Conservation (phyloP, 805 yeast species). For the Candida khao-thaluensis region DNA sequence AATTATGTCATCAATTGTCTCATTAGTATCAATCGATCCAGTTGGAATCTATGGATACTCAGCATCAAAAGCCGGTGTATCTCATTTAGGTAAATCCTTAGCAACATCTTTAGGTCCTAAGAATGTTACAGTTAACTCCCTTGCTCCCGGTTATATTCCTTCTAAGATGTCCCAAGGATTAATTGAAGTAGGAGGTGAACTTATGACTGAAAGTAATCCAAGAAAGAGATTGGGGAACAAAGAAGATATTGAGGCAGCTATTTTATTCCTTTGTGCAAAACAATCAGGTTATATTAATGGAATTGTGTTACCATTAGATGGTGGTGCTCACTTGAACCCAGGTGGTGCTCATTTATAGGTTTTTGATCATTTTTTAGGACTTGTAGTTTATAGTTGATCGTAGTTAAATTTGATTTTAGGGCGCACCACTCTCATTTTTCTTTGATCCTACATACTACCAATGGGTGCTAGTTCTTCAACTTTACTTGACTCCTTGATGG, state of each 20-base stretch:
- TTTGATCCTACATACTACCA: too few relatives aligned
- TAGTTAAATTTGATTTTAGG: too few relatives aligned
- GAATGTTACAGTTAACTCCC: constrained; percentile 64
- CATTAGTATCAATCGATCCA: constrained; percentile 38
- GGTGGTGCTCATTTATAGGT: constrained; percentile 13
- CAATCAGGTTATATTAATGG: constrained; percentile 67
- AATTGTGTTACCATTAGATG: constrained; percentile 65
- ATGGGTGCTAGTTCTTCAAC: constrained; percentile 67
- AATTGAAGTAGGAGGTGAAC: constrained; percentile 49
- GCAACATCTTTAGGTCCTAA: constrained; percentile 66
- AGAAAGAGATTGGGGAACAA: constrained; percentile 60
- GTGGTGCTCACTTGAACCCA: constrained; percentile 52
- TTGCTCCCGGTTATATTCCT: constrained; percentile 80
- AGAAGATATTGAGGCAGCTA: constrained; percentile 56
- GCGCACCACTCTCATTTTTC: too few relatives aligned
- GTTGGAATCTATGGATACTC: constrained; percentile 68
- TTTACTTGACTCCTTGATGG: constrained; percentile 65
- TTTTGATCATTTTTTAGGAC: background rate
- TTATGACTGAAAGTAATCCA: constrained; percentile 53
- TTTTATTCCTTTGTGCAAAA: constrained; percentile 53
- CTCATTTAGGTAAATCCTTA: constrained; percentile 62
- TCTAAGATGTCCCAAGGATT: constrained; percentile 72
- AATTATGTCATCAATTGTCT: constrained; percentile 67
- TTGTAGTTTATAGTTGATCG: background rate
- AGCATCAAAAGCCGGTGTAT: constrained; percentile 75